Evolutionary conservation across 2,329 filamentous ascomycete genomes (phyloP), one percentile per base, ranked within the genome.

Genomic region (Penicillium sp.): DNA sequence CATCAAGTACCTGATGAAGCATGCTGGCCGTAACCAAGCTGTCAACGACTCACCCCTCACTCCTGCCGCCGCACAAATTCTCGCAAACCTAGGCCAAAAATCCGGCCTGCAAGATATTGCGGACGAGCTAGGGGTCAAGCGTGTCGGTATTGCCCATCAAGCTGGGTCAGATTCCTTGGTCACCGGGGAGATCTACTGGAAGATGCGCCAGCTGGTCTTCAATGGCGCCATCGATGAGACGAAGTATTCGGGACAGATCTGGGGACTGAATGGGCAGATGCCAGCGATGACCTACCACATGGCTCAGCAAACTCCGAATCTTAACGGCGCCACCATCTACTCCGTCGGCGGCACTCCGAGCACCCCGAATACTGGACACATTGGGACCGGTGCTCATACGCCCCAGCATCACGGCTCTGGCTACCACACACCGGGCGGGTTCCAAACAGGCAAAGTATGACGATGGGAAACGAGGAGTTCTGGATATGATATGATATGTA

Each of bases 1-100:
- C 62, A 93, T 98, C 54, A 98, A 98, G 71, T 94, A 93, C 64
- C 79, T 98, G 27, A 91, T 96, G 80, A 94, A 95, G 63, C 83
- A 89, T 58, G 89, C 88, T 18, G 84, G 86, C 50, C 79, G 79
- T 54, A 77, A 84, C 38, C 79, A 85, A 60, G 79, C 79, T 39
- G 76, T 78, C 34, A 84, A 80, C 59, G 71, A 70, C 54, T 81
- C 77, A 7, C 83, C 79, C 32, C 72, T 78, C 38, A 84, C 86
- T 43, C 76, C 79, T 2, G 73, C 74, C 41, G 84, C 81, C 11
- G 74, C 78, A 16, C 85, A 88, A 59, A 85, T 95, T 42, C 74
- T 97, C 47, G 81, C 84, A 50, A 87, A 87, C 53, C 84, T 95
- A 40, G 90, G 93, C 57, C 83, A 87, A 56, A 96, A 96, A 64